phyloP scores from a whole-genome alignment of 257 asterid species.

The Solanum chiquidenum region DNA sequence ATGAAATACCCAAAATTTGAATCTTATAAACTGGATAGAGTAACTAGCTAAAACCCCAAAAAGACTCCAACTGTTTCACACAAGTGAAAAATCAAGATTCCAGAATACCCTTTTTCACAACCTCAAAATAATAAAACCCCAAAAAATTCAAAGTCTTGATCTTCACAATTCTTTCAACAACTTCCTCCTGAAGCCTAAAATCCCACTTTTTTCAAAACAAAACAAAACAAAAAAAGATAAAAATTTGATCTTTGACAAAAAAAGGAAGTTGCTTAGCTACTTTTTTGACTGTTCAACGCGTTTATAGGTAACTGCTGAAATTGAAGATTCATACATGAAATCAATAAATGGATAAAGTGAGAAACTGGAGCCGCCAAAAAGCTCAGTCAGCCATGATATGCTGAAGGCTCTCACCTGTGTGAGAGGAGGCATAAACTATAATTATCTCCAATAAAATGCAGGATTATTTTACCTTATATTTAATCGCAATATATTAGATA shows the following conservation, averaged over 20 bases:
- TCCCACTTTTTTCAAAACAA: not conserved
- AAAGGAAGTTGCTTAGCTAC: not conserved
- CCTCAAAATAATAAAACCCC: not conserved
- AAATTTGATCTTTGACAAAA: not conserved
- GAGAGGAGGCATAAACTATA: not conserved
- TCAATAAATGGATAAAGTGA: not conserved
- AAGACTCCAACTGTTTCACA: constrained; percentile 14
- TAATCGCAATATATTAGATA: too few relatives aligned
- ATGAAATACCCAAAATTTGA: not conserved
- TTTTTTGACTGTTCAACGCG: not conserved
- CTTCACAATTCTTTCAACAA: not conserved
- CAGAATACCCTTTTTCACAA: not conserved
- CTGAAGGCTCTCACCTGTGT: not conserved
- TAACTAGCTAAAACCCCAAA: constrained; percentile 1
- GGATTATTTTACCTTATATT: too few relatives aligned
- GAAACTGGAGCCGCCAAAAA: not conserved
- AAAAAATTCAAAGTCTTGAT: not conserved
- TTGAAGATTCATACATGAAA: not conserved
- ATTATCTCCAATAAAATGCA: too few relatives aligned
- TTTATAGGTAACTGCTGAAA: not conserved
- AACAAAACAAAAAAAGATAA: not conserved
- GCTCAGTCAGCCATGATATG: not conserved
- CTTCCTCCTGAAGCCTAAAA: not conserved
- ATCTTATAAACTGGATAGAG: not conserved
- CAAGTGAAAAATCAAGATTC: not conserved